Evolutionary conservation across 441 rosid species (phyloP), one percentile per base, ranked within the genome.

Genomic region (Aquilaria agallochum): DNA sequence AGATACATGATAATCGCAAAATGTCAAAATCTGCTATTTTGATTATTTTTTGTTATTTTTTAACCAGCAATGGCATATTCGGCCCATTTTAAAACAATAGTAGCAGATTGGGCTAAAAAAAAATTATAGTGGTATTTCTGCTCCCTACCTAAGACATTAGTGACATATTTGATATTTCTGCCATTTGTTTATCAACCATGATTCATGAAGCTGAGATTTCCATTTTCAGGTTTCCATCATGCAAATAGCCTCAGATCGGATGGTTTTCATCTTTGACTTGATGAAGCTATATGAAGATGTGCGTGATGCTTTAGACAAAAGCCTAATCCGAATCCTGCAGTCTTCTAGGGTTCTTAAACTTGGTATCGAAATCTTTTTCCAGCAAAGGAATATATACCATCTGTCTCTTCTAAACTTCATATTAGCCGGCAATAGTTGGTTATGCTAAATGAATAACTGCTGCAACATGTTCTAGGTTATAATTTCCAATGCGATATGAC

Each of bases 191-290:
- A 20, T 20, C 27, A 20, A 20, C 27, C 27, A 20, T 20, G 27
- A 20, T 20, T 20, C 27, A 20, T 20, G 27, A 74, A 51, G 33
- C 10, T 54, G 27, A 2, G 4, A 65, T 36, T 71, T 54, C 62
- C 27, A 42, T 73, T 78, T 72, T 67, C 96, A 94, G 99, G 99
- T 94, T 74, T 89, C 99, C 61, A 85, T 93, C 62, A 81, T 94
- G 88, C 98, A 94, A 81, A 84, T 94, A 72, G 91, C 96, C 68
- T 76, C 88, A 36, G 86, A 83, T 56, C 78, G 64, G 80, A 80
- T 67, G 74, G 83, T 84, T 68, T 94, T 87, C 84, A 74, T 94
- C 74, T 73, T 94, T 68, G 97, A 94, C 87, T 78, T 94, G 82
- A 83, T 94, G 72, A 91, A 87, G 81, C 81, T 91, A 69, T 84